Evolutionary conservation across 345 rosid genomes (phyloP).

Genomic region (Chamaenerion angustifolium): DNA sequence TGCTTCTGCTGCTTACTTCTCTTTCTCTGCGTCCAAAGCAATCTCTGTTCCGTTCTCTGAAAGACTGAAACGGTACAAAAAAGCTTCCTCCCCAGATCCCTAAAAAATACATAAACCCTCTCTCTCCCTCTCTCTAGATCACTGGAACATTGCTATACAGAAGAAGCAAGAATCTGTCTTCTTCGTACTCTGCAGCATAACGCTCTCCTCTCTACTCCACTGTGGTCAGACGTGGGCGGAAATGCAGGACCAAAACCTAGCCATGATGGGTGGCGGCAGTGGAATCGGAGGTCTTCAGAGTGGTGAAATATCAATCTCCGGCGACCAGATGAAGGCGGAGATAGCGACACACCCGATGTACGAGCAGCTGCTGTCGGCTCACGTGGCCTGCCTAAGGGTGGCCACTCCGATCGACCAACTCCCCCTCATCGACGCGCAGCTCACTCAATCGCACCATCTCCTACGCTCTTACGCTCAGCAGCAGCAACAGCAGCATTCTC

Average conservation of each 20-base stretch:
- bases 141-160: no score
- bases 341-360: conserved; percentile 74
- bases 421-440: conserved; percentile 87
- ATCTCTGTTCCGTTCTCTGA: conserved; percentile 1
- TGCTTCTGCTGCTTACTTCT: conserved; percentile 2
- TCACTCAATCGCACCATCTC: conserved; percentile 67
- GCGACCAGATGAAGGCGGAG: conserved; percentile 69
- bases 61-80: background rate
- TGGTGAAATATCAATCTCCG: conserved; percentile 29
- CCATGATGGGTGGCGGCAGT: conserved; percentile 46
- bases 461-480: conserved; percentile 74
- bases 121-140: background rate
- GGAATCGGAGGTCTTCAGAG: conserved; percentile 27
- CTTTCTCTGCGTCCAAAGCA: background rate
- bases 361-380: conserved; percentile 76
- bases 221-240: background rate
- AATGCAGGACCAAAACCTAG: conserved; percentile 73
- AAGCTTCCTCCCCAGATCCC: conserved; percentile 1
- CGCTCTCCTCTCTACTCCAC: no score
- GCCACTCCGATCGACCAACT: conserved; percentile 97
- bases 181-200: no score
- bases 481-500: conserved; percentile 21
- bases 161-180: no score
- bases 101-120: background rate
- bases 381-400: conserved; percentile 79